Base-by-base conservation (phyloP, 306 rosid species). In the Quercus wislizeni region DNA sequence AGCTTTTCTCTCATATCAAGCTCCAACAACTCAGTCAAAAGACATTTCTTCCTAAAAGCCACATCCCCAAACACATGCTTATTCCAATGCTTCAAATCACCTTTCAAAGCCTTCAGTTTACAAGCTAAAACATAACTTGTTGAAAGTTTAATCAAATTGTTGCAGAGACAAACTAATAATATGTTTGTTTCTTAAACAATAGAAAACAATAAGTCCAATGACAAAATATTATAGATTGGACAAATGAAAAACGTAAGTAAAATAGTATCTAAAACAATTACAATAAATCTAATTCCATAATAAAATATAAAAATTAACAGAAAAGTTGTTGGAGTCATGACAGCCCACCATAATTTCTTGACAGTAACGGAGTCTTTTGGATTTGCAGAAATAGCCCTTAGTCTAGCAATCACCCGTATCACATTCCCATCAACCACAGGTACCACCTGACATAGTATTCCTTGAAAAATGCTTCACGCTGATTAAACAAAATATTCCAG, bases 401-500 rank as follows among this genome's bases (percentile, higher is more conserved):
- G 86, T 81, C 98, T 89, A 73, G 97, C 91, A 76, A 87, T 88
- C 81, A 91, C 98, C 89, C 98, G 83, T 81, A 91, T 83, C n/a
- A 94, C 98, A 82, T 94, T 94, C 59, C 98, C 97, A 80, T 94
- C 98, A 55, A 94, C 97, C 77, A 94, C 94, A 8, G 98, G 98
- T 85, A 88, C 97, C 51, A 78, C 93, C 98, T 94, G 96, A 73
- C 72, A 85, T 55, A 27, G 73, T 19, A 78, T 49, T 55, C 55
- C 75, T 85, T 89, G 59, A 81, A 84, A 76, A 64, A 67, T 28
- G 63, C 27, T 11, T 19, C 54, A 38, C 33, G 55, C 82, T 79
- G 38, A 33, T 62, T 12, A 73, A 82, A 83, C 74, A 76, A 83
- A 54, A 76, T 82, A 55, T 67, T 62, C 58, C 46, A 76, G 74